Conservation (phyloP, 1,284 basidiomycete genomes). For the Malassezia restricta region DNA sequence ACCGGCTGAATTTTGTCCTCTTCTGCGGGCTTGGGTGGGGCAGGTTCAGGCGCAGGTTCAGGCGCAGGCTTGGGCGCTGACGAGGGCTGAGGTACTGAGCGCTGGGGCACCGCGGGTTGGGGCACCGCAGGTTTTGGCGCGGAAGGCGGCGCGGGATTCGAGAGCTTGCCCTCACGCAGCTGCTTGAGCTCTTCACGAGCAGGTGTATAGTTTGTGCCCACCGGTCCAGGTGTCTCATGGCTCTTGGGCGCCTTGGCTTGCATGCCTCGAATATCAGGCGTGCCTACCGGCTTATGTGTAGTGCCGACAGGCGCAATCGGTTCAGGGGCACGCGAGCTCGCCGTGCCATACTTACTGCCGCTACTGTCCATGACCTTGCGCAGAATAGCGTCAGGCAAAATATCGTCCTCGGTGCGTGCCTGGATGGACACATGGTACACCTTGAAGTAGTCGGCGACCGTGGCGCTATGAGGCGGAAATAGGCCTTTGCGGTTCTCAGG, state of each 20-base stretch:
- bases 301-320: conserved; percentile 36
- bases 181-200: conserved; percentile 37
- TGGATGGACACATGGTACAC: conserved; percentile 76
- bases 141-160: conserved; percentile 8
- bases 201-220: conserved; percentile 33
- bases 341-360: conserved; percentile 65
- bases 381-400: conserved; percentile 50
- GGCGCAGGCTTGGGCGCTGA: not conserved
- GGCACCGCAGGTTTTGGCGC: conserved; percentile 1
- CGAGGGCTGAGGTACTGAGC: conserved; percentile 17
- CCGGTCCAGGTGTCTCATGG: conserved; percentile 24
- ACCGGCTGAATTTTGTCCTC: conserved; percentile 42
- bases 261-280: conserved; percentile 40
- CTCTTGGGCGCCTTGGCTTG: conserved; percentile 24
- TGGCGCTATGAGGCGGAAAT: conserved; percentile 71
- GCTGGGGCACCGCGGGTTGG: conserved; percentile 14
- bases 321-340: conserved; percentile 34
- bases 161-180: conserved; percentile 25
- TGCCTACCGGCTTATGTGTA: conserved; percentile 40
- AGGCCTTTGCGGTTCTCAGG: conserved; percentile 82
- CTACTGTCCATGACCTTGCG: conserved; percentile 76
- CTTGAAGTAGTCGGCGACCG: conserved; percentile 69
- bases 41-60: conserved; percentile 5
- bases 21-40: conserved; percentile 24
- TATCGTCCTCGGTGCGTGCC: conserved; percentile 71